Conservation (phyloP, 2,329 filamentous ascomycete genomes). For the Diaporthe citri region DNA sequence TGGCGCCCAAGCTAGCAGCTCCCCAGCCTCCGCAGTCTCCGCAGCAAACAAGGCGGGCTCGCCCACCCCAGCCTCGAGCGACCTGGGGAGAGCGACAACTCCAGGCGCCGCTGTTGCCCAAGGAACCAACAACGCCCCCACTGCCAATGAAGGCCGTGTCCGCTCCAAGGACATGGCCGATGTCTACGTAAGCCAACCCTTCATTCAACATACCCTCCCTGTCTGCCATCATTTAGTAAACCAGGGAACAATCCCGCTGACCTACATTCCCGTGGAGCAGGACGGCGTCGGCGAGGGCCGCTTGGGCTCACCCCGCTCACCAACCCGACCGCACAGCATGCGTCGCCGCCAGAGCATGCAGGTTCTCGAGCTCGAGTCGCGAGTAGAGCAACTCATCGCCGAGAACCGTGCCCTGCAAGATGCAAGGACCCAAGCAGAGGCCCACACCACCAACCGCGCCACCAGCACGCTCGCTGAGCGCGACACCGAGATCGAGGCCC, state of each 20-base stretch:
- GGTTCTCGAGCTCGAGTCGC: conserved; percentile 88
- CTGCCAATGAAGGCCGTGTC: conserved; percentile 89
- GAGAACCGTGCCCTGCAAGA: conserved; percentile 87
- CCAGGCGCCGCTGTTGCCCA: conserved; percentile 31
- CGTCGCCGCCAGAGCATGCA: conserved; percentile 98
- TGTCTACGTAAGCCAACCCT: conserved; percentile 82
- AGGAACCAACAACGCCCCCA: conserved; percentile 66
- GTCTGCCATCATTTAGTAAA: not conserved
- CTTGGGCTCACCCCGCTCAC: conserved; percentile 88
- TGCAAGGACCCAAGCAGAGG: conserved; percentile 77
- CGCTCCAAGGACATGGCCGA: conserved; percentile 90
- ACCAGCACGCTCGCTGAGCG: conserved; percentile 82
- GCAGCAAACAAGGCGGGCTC: conserved; percentile 38
- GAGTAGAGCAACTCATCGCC: conserved; percentile 84
- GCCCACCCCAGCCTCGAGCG: conserved; percentile 39
- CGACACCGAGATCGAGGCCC: conserved; percentile 86
- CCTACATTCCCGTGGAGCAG: conserved; percentile 62
- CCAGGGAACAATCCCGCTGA: conserved; percentile 37
- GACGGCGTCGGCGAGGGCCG: conserved; percentile 94
- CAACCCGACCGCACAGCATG: conserved; percentile 94
- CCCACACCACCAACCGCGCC: conserved; percentile 73
- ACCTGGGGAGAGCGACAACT: conserved; percentile 39
- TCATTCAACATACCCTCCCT: conserved; percentile 41
- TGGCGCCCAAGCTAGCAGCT: conserved; percentile 46
- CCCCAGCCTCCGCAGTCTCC: conserved; percentile 38